A percentile compares a stretch with the other conserved stretches of the same genome.
phyloP scores from a whole-genome alignment of 192 early-diverging fungal genomes.

The Lobulomyces angularis region DNA sequence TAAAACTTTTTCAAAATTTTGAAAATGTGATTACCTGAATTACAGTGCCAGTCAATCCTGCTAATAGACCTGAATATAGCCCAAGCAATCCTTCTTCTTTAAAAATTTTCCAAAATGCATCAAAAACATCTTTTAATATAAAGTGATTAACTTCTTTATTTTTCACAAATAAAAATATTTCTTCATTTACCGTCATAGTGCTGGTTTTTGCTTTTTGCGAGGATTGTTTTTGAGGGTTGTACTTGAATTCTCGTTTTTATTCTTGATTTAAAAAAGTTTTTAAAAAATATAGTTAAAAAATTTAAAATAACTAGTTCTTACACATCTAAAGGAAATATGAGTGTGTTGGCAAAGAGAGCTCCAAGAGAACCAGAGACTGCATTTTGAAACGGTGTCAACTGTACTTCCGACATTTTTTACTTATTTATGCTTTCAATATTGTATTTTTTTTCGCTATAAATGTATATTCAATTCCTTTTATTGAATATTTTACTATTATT shows the following conservation, averaged over 20 bases:
- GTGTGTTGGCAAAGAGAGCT: slow-evolving; percentile 77
- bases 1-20: too few species aligned
- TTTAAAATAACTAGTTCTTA: too few species aligned
- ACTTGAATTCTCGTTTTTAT: slow-evolving; percentile 96
- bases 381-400: slow-evolving; percentile 76
- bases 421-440: too few species aligned
- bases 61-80: slow-evolving; percentile 76
- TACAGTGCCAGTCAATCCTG: slow-evolving; percentile 68
- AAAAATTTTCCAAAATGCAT: slow-evolving; percentile 76
- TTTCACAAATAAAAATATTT: slow-evolving; percentile 49
- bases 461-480: too few species aligned
- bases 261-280: slow-evolving; percentile 30
- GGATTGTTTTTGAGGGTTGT: slow-evolving; percentile 52
- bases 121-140: too few species aligned
- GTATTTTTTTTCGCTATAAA: too few species aligned
- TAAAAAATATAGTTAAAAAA: too few species aligned
- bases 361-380: slow-evolving; percentile 84
- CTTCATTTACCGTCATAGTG: slow-evolving; percentile 10
- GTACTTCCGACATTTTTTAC: slow-evolving; percentile 3
- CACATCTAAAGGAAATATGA: slow-evolving; percentile 95
- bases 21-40: too few species aligned
- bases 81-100: slow-evolving; percentile 70
- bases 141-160: too few species aligned
- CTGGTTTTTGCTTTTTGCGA: slow-evolving; percentile 13
- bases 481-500: too few species aligned